Evolutionary conservation across 768 basidiomycete genomes (phyloP), one percentile per base, ranked within the genome.

Genomic region (Boletus reticulatus): DNA sequence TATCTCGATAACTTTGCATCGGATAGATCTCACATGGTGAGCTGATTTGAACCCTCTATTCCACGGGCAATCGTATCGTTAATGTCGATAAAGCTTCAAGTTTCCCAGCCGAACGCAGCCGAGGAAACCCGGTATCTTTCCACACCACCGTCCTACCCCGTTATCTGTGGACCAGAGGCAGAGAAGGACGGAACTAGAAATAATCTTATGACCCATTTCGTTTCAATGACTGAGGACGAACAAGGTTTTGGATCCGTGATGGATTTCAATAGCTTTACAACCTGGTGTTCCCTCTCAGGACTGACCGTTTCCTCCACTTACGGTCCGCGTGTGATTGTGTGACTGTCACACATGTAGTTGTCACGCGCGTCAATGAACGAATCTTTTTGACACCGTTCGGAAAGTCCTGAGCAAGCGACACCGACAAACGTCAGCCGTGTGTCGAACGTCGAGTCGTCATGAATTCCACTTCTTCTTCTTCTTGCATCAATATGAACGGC

Each of bases 21-120:
- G 19, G 86, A 90, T 67, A 76, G 88, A 63, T 85, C 87, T 51
- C 88, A 89, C 68, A 89, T 90, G 87, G 85, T 85, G 59, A 65
- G 60, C 45, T 41, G 45, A 48, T 37, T 56, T 52, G 58, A 31
- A 57, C 43, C 55, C 38, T 50, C 47, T 51, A 43, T 54, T 58
- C 49, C 62, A 50, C 43, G 57, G 52, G 36, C 52, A 14, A 38
- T 22, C 32, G 37, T 34, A 39, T 48, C 34, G 39, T 43, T 52
- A 11, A 32, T 41, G 29, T 53, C 13, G 42, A 31, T 32, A 41
- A 53, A 57, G 56, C 39, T 51, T 16, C 53, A 57, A 55, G 29
- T 54, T 42, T 43, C 46, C 34, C 16, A 31, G 39, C 37, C 42
- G 10, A 56, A 47, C 51, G 29, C 36, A 17, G 47, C 64, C 46